Evolutionary conservation across 2,329 filamentous ascomycete species (phyloP), one percentile per base, ranked within the genome.

Genomic region (Alternaria burnsii): DNA sequence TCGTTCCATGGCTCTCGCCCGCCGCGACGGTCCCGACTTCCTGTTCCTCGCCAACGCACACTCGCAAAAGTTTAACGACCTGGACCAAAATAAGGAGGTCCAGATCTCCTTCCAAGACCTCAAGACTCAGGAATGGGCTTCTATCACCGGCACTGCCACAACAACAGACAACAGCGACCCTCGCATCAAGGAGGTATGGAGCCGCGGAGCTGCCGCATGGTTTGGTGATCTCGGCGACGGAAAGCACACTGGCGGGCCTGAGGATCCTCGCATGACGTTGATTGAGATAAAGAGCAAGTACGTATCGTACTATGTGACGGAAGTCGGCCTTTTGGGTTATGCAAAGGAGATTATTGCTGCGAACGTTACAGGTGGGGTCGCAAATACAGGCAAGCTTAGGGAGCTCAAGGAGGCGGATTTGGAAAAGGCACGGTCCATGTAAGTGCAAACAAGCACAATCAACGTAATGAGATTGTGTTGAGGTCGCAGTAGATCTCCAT

Each of bases 21-120:
- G 92, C 89, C 77, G 92, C 53, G 66, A 68, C 51, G 83, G 83
- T 11, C 82, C 82, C 7, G 82, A 85, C 71, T 82, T 84, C 70
- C 78, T 84, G 65, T 84, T 83, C 76, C 78, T 85, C 47, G 73
- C 81, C 70, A 85, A 85, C 76, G 72, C 67, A 26, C 75, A 84
- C 75, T 80, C 78, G 46, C 66, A 77, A 52, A 85, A 85, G 51
- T 82, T 84, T 71, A 66, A 74, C 48, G 83, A 85, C 67, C 71
- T 85, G 10, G 64, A 76, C 9, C 55, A 75, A n/a, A 80, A 79
- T 70, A 76, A 76, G 22, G 78, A 80, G 63, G 76, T 79, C 52
- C 78, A 81, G 52, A 69, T 85, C 52, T 79, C 78, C 20, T 82
- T 84, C 76, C 81, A 83, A 51, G 79, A 85, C 73, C 73, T 66